phyloP scores from a whole-genome alignment of 495 filamentous ascomycete species.

The Amphirosellinia nigrospora region DNA sequence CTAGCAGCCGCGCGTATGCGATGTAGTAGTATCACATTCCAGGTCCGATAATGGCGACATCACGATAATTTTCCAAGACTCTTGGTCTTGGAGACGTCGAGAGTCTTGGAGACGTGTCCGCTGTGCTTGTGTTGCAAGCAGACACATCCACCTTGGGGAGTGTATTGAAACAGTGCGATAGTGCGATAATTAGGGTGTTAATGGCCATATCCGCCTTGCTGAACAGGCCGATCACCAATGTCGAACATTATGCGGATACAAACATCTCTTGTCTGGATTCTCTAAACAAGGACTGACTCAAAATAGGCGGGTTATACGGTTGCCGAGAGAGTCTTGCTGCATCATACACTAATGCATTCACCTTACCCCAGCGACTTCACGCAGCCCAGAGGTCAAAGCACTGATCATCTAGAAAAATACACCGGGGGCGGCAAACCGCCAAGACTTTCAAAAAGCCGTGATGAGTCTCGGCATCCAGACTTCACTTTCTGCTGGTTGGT shows the following conservation, averaged over 20 bases:
- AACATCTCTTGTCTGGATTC: neutral
- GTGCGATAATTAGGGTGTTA: neutral
- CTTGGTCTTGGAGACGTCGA: neutral
- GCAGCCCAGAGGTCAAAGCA: constrained; percentile 18
- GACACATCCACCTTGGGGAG: neutral
- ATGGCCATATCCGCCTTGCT: neutral
- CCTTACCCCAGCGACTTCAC: neutral
- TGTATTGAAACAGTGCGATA: constrained; percentile 4
- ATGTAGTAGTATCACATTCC: constrained; percentile 10
- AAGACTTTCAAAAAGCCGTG: constrained; percentile 5
- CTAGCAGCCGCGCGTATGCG: neutral
- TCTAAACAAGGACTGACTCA: neutral
- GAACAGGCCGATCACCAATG: neutral
- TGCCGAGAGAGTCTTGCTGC: neutral
- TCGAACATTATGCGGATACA: constrained; percentile 13
- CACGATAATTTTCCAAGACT: neutral
- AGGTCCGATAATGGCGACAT: neutral
- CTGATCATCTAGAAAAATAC: constrained; percentile 4
- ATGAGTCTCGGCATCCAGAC: constrained; percentile 21
- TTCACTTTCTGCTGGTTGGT: neutral
- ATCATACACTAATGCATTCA: constrained; percentile 20
- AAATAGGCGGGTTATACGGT: neutral
- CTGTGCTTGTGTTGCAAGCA: neutral
- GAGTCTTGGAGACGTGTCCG: neutral
- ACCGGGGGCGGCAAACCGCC: constrained; percentile 5